These are phyloP conservation scores for Suillus fuscotomentosus DNA, from an alignment of 768 basidiomycete genomes.

Conservation along the genomic window DNA sequence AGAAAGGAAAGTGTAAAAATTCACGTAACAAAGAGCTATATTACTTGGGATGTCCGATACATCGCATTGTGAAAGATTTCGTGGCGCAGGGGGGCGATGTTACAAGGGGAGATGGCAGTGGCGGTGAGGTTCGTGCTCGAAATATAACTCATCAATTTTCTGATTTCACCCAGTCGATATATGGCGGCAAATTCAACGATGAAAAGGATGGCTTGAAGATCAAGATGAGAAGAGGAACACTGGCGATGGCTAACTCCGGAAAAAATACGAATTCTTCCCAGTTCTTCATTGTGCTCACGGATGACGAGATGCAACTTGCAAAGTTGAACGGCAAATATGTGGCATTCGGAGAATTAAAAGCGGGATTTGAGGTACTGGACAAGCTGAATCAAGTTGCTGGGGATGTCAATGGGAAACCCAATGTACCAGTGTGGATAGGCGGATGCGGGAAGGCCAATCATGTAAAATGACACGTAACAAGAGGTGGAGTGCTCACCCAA, in stretches of 20 bases:
- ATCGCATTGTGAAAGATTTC: constrained; percentile 47
- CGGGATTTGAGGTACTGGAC: constrained; percentile 33
- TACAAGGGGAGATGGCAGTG: constrained; percentile 50
- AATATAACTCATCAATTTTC: background rate
- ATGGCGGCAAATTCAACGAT: constrained; percentile 49
- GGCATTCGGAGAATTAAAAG: constrained; percentile 39
- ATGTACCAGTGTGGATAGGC: constrained; percentile 43
- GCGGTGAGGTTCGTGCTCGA: constrained; percentile 45
- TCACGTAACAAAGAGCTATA: constrained; percentile 44
- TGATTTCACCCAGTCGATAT: constrained; percentile 35
- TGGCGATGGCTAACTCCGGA: constrained; percentile 54
- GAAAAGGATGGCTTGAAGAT: constrained; percentile 49
- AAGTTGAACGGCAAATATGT: constrained; percentile 53
- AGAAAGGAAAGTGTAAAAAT: constrained; percentile 44
- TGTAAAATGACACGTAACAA: constrained; percentile 3
- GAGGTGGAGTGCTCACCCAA: background rate
- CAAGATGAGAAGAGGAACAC: constrained; percentile 38
- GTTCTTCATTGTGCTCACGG: constrained; percentile 49
- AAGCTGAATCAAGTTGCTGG: constrained; percentile 33
- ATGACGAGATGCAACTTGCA: constrained; percentile 37
- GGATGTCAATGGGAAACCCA: constrained; percentile 33
- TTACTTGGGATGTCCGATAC: constrained; percentile 43
- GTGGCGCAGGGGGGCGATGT: constrained; percentile 56
- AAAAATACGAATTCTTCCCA: constrained; percentile 49
- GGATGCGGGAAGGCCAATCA: constrained; percentile 30